Conservation (phyloP, 192 early-diverging fungal genomes). For the Backusella sp. region DNA sequence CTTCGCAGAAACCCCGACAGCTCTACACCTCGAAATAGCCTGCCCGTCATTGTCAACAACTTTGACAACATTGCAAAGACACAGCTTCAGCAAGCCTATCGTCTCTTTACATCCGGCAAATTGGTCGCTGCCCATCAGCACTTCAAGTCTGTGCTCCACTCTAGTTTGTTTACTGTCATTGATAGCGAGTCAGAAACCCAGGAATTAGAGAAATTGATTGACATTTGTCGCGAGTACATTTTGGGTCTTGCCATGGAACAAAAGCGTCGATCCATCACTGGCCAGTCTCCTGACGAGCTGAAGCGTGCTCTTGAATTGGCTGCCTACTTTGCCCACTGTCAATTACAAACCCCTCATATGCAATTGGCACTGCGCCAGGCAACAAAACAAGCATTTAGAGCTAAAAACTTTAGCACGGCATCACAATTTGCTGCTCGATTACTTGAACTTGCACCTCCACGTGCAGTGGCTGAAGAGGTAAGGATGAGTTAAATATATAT, state of each 20-base stretch:
- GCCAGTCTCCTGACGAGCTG: slow-evolving; percentile 54
- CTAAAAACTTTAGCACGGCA: slow-evolving; percentile 82
- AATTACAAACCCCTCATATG: slow-evolving; percentile 85
- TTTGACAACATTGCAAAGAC: slow-evolving; percentile 55
- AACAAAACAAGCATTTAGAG: slow-evolving; percentile 80
- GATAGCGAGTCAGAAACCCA: slow-evolving; percentile 63
- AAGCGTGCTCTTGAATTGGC: slow-evolving; percentile 87
- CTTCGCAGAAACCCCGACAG: slow-evolving; percentile 66
- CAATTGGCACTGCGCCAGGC: slow-evolving; percentile 87
- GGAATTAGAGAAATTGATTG: slow-evolving; percentile 76
- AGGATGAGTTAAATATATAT: neutral
- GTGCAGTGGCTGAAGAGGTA: slow-evolving; percentile 74
- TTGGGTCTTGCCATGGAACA: slow-evolving; percentile 85
- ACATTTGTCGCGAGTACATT: slow-evolving; percentile 89
- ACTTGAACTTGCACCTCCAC: slow-evolving; percentile 85
- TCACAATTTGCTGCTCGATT: slow-evolving; percentile 86
- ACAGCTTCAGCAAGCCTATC: slow-evolving; percentile 86
- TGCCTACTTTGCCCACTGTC: slow-evolving; percentile 94
- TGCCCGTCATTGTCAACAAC: slow-evolving; percentile 63
- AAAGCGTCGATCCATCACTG: slow-evolving; percentile 61
- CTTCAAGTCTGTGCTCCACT: slow-evolving; percentile 78
- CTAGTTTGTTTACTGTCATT: slow-evolving; percentile 74
- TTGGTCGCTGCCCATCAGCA: slow-evolving; percentile 75
- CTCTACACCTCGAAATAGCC: slow-evolving; percentile 46
- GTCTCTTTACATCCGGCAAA: slow-evolving; percentile 75